Percentiles rank a stretch among this genome's conserved stretches.
Conservation (phyloP, 2,329 filamentous ascomycete genomes). For the Rachicladosporium sp. region DNA sequence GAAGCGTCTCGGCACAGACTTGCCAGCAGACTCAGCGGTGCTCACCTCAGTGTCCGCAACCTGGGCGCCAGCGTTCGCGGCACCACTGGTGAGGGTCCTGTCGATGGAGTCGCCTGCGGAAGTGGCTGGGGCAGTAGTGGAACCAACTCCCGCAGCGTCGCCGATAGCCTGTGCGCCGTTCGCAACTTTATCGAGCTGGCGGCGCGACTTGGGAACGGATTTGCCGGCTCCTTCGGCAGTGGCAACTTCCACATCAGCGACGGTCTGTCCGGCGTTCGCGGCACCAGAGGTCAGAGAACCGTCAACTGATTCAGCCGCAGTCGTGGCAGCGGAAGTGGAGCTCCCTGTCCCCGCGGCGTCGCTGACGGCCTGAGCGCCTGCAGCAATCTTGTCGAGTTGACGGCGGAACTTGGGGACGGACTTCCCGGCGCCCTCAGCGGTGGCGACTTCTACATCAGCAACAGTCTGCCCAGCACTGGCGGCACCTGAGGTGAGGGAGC, state of each 20-base stretch:
- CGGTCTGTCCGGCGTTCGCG: slow-evolving; percentile 5
- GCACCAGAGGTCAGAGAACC: slow-evolving; percentile 7
- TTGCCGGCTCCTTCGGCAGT: slow-evolving; percentile 6
- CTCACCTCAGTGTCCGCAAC: slow-evolving; percentile 9
- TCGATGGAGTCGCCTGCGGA: slow-evolving; percentile 7
- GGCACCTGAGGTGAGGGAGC: slow-evolving; percentile 4
- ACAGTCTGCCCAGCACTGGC: slow-evolving; percentile 6
- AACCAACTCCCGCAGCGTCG: slow-evolving; percentile 6
- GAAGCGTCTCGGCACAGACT: slow-evolving; percentile 1
- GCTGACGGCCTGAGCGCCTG: slow-evolving; percentile 6
- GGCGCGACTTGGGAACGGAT: slow-evolving; percentile 6
- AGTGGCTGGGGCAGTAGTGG: slow-evolving; percentile 3
- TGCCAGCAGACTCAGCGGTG: slow-evolving; percentile 9
- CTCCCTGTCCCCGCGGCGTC: slow-evolving; percentile 5
- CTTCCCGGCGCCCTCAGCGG: slow-evolving; percentile 6
- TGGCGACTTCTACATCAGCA: slow-evolving; percentile 6
- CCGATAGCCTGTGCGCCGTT: slow-evolving; percentile 9
- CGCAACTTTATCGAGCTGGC: slow-evolving; percentile 17
- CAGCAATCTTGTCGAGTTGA: slow-evolving; percentile 9
- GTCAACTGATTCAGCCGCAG: slow-evolving; percentile 4
- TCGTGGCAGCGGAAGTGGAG: slow-evolving; percentile 2
- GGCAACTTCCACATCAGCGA: slow-evolving; percentile 4
- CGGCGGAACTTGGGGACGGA: slow-evolving; percentile 6
- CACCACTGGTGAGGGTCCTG: slow-evolving; percentile 8
- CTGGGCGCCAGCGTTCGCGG: slow-evolving; percentile 9